Percentiles rank a stretch among this genome's conserved stretches.
phyloP scores from a whole-genome alignment of 2,329 filamentous ascomycete species.

The Colletotrichum orbiculare region DNA sequence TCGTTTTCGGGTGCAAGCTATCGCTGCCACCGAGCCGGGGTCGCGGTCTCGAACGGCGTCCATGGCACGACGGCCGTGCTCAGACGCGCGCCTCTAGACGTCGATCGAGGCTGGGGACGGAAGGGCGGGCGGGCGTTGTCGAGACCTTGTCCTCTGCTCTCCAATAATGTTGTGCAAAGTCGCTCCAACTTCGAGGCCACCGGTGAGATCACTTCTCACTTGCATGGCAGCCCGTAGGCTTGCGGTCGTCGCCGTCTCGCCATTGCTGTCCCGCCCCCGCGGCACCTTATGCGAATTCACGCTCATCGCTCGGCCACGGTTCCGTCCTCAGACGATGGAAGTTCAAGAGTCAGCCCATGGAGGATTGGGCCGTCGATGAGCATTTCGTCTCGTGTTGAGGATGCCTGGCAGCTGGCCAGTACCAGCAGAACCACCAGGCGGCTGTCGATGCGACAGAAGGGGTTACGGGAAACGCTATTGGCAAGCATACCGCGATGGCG shows the following conservation, averaged over 20 bases:
- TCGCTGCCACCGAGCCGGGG: conserved; percentile 2
- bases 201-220: conserved; percentile 15
- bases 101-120: conserved; percentile 2
- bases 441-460: too few species aligned
- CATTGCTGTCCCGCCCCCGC: neutral
- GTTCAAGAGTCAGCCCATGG: too few species aligned
- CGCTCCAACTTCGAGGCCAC: neutral
- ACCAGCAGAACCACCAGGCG: too few species aligned
- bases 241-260: conserved; percentile 12
- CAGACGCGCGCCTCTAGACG: conserved; percentile 6
- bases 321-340: too few species aligned
- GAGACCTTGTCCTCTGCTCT: neutral
- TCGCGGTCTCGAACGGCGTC: conserved; percentile 18
- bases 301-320: too few species aligned
- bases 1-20: neutral
- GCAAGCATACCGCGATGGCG: conserved; percentile 22
- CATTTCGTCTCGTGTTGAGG: too few species aligned
- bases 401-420: too few species aligned
- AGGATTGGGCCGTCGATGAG: too few species aligned
- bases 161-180: neutral
- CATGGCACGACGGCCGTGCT: conserved; percentile 2
- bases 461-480: neutral
- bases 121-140: neutral
- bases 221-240: conserved; percentile 16
- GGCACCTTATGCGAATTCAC: too few species aligned